Evolutionary conservation across 163 green algal genomes (phyloP).

Genomic region (Scenedesmus sp.): DNA sequence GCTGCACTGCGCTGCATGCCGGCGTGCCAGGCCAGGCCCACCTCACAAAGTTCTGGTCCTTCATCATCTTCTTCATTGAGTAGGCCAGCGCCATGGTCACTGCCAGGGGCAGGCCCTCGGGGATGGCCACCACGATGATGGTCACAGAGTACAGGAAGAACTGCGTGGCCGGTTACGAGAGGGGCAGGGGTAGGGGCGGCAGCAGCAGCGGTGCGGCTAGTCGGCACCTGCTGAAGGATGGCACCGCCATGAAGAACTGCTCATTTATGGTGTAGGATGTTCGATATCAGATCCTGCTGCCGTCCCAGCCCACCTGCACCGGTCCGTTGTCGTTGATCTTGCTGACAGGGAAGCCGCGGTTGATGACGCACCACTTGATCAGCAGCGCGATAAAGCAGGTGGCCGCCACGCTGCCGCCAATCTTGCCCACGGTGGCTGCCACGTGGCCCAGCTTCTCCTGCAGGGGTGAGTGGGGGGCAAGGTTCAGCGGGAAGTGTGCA

Average conservation of each 20-base stretch:
- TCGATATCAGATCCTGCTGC: not conserved
- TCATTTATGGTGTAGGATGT: not conserved
- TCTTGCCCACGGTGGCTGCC: constrained; percentile 91
- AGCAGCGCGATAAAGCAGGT: constrained; percentile 93
- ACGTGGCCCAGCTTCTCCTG: constrained; percentile 92
- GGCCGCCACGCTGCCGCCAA: constrained; percentile 89
- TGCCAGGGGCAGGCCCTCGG: constrained; percentile 97
- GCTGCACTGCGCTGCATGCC: no score
- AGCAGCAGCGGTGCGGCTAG: not conserved
- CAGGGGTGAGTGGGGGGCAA: not conserved
- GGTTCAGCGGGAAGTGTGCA: no score
- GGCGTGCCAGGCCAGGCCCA: not conserved
- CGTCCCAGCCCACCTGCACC: not conserved
- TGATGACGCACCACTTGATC: constrained; percentile 88
- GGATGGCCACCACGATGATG: constrained; percentile 98
- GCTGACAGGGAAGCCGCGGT: constrained; percentile 83
- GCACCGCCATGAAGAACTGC: not conserved
- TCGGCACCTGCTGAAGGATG: not conserved
- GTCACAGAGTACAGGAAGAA: constrained; percentile 97
- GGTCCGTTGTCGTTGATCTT: constrained; percentile 77
- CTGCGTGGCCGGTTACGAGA: not conserved
- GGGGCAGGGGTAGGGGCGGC: no score
- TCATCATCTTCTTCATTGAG: constrained; percentile 97
- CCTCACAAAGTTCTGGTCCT: constrained; percentile 98
- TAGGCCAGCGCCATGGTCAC: constrained; percentile 98